Percentiles rank a stretch among this genome's conserved stretches.
phyloP scores from a whole-genome alignment of 495 filamentous ascomycete genomes.

The Xylaria flabelliformis region DNA sequence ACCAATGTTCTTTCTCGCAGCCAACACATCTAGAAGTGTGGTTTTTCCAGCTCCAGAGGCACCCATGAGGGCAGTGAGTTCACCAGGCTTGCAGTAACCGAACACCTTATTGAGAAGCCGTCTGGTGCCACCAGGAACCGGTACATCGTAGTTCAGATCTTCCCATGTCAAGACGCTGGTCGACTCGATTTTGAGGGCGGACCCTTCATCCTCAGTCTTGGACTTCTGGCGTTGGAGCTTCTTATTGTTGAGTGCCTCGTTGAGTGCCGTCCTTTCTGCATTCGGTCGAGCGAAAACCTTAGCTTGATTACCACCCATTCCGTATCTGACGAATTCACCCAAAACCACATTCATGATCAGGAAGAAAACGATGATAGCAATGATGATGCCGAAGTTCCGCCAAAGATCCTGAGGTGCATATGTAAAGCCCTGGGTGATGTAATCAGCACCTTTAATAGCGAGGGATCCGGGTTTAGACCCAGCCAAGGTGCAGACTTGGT shows the following conservation, averaged over 20 bases:
- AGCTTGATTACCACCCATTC: conserved; percentile 76
- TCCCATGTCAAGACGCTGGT: conserved; percentile 79
- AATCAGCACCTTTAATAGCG: conserved; percentile 63
- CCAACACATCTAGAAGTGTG: conserved; percentile 79
- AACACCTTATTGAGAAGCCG: conserved; percentile 73
- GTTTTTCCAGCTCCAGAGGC: conserved; percentile 89
- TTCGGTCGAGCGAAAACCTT: conserved; percentile 78
- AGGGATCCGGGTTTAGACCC: conserved; percentile 69
- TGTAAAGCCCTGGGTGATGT: conserved; percentile 67
- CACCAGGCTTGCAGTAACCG: conserved; percentile 80
- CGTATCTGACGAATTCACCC: conserved; percentile 77
- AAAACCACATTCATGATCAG: conserved; percentile 71
- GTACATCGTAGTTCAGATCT: conserved; percentile 79
- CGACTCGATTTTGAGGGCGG: conserved; percentile 69
- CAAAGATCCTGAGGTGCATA: conserved; percentile 69
- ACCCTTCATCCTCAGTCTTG: conserved; percentile 51
- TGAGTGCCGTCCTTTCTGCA: conserved; percentile 71
- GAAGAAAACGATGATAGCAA: conserved; percentile 71
- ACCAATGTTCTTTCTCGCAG: conserved; percentile 77
- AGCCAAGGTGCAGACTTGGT: conserved; percentile 77
- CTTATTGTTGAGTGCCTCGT: conserved; percentile 66
- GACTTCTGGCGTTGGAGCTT: conserved; percentile 61
- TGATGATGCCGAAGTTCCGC: conserved; percentile 78
- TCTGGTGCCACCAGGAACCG: conserved; percentile 69
- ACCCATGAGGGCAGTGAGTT: conserved; percentile 84